A percentile compares a stretch with the other conserved stretches of the same genome.
phyloP scores from a whole-genome alignment of 768 basidiomycete species.

The Lactarius sanguifluus region DNA sequence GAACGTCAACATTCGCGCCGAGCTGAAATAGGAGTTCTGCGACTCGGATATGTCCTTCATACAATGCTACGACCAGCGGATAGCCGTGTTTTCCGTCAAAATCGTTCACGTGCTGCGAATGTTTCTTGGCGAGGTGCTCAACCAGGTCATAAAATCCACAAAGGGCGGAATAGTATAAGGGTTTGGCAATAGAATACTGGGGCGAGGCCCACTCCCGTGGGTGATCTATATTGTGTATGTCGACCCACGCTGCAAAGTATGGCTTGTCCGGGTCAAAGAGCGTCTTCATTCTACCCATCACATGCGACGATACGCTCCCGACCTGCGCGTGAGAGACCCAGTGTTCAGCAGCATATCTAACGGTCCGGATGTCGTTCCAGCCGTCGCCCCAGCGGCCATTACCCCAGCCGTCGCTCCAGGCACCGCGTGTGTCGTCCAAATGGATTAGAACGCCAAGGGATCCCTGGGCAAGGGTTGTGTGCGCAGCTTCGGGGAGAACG shows the following conservation, averaged over 20 bases:
- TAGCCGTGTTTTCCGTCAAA: neutral
- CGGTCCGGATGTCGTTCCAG: neutral
- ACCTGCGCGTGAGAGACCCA: neutral
- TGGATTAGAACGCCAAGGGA: neutral
- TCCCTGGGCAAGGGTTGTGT: neutral
- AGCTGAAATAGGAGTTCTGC: neutral
- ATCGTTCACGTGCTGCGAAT: neutral
- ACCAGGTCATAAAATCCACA: neutral
- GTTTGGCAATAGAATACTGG: neutral
- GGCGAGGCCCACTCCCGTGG: rapidly evolving
- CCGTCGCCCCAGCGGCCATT: too few species aligned
- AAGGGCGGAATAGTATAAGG: neutral
- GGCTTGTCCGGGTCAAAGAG: neutral
- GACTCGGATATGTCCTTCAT: neutral
- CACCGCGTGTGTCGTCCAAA: neutral
- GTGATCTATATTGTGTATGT: neutral
- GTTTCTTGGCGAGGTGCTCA: neutral
- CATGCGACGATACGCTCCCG: neutral
- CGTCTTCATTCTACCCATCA: neutral
- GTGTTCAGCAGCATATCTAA: neutral
- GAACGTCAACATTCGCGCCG: neutral
- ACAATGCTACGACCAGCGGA: neutral
- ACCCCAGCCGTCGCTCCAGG: too few species aligned
- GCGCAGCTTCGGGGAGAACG: neutral
- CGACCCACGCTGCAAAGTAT: neutral